Percentiles rank a stretch among this genome's conserved stretches.
Conservation (phyloP, 1,284 basidiomycete genomes). For the Stygiomarasmius scandens region DNA sequence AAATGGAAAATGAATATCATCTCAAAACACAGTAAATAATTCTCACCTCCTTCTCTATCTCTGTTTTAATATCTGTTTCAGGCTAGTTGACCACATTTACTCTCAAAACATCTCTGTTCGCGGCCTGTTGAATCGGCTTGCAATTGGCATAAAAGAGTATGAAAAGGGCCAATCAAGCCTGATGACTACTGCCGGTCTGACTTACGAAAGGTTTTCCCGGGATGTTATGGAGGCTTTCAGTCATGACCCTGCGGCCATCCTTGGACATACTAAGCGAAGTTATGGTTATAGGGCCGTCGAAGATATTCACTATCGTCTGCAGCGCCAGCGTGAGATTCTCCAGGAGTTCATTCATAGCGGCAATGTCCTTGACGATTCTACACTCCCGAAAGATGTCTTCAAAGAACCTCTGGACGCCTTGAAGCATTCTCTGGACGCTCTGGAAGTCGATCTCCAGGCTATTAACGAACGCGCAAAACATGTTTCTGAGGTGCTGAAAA, state of each 20-base stretch:
- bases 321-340: conserved; percentile 60
- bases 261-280: conserved; percentile 56
- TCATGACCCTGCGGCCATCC: conserved; percentile 75
- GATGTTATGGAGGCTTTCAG: conserved; percentile 72
- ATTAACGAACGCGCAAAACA: conserved; percentile 47
- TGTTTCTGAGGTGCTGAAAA: conserved; percentile 48
- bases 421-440: conserved; percentile 44
- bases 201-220: conserved; percentile 52
- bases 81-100: conserved; percentile 58
- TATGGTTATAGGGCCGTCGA: conserved; percentile 71
- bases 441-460: conserved; percentile 47
- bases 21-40: conserved; percentile 57
- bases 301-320: conserved; percentile 64
- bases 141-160: conserved; percentile 62
- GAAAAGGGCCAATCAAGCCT: conserved; percentile 57
- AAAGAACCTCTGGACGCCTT: conserved; percentile 56
- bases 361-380: conserved; percentile 18
- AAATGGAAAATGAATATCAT: conserved; percentile 58
- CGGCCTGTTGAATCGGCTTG: conserved; percentile 65
- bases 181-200: conserved; percentile 42
- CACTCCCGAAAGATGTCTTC: conserved; percentile 46
- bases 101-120: conserved; percentile 67
- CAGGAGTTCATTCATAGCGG: conserved; percentile 44
- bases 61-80: conserved; percentile 26
- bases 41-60: conserved; percentile 15